Conservation (phyloP, 1,139 yeast genomes). For the Protomyces pachydermus region DNA sequence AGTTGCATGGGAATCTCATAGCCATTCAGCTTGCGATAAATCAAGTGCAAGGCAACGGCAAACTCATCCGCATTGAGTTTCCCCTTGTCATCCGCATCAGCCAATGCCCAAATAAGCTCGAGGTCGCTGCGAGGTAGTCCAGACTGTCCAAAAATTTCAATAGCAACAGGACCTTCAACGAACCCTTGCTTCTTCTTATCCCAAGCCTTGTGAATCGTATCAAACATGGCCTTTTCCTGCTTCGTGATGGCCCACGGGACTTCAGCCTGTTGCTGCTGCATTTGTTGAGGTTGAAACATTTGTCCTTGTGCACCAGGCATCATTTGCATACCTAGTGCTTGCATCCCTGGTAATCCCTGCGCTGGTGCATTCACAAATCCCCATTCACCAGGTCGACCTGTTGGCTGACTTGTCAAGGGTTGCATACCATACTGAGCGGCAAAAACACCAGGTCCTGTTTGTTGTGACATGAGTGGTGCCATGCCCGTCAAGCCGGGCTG, state of each 20-base stretch:
- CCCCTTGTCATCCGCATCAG: slow-evolving; percentile 87
- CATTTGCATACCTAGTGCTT: slow-evolving; percentile 67
- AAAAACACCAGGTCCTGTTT: not conserved
- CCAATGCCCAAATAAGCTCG: slow-evolving; percentile 89
- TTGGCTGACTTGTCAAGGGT: slow-evolving; percentile 45
- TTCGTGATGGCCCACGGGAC: slow-evolving; percentile 71
- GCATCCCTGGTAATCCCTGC: slow-evolving; percentile 57
- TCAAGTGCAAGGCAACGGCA: slow-evolving; percentile 86
- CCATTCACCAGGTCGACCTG: slow-evolving; percentile 81
- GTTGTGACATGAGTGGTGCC: not conserved
- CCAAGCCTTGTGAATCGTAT: slow-evolving; percentile 83
- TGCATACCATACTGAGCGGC: slow-evolving; percentile 33
- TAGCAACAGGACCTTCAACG: slow-evolving; percentile 76
- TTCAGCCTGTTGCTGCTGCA: slow-evolving; percentile 39
- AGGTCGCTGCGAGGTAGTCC: slow-evolving; percentile 80
- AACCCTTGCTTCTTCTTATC: slow-evolving; percentile 64
- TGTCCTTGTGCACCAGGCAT: slow-evolving; percentile 56
- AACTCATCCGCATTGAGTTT: slow-evolving; percentile 76
- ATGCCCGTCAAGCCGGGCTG: slow-evolving; percentile 34
- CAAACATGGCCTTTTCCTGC: slow-evolving; percentile 82
- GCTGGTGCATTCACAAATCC: slow-evolving; percentile 65
- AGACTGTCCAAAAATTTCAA: slow-evolving; percentile 80
- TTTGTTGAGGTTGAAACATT: slow-evolving; percentile 37
- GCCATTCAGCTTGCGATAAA: slow-evolving; percentile 78
- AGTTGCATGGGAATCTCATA: slow-evolving; percentile 59